phyloP scores from a whole-genome alignment of 169 alveolate species.

The Perkinsus olseni region DNA sequence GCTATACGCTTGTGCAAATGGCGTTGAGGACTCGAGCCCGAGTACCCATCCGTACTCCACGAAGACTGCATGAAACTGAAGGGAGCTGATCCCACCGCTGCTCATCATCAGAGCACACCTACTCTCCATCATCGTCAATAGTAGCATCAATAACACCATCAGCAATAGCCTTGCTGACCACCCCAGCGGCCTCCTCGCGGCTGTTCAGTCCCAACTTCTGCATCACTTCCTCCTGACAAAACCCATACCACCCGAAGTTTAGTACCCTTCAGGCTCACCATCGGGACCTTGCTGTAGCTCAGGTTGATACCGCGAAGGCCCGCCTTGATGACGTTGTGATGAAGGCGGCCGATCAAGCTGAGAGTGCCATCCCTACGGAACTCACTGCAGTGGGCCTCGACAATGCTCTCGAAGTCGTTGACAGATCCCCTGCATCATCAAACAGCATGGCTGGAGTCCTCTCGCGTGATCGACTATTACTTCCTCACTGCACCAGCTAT shows the following conservation, averaged over 20 bases:
- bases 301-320: slow-evolving; percentile 81
- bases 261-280: slow-evolving; percentile 34
- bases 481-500: slow-evolving; percentile 44
- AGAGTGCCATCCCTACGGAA: slow-evolving; percentile 78
- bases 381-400: slow-evolving; percentile 48
- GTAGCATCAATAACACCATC: slow-evolving; percentile 89
- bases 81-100: not conserved
- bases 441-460: not conserved
- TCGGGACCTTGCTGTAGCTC: slow-evolving; percentile 78
- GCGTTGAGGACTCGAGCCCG: slow-evolving; percentile 29
- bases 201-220: slow-evolving; percentile 75
- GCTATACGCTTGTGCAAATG: slow-evolving; percentile 80
- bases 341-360: slow-evolving; percentile 74
- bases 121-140: slow-evolving; percentile 68
- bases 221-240: slow-evolving; percentile 63
- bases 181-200: slow-evolving; percentile 76
- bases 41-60: not conserved
- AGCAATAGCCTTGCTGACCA: slow-evolving; percentile 86
- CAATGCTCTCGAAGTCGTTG: slow-evolving; percentile 63
- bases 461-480: not conserved
- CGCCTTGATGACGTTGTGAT: slow-evolving; percentile 88
- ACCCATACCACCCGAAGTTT: not conserved
- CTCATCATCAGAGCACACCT: not conserved
- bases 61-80: not conserved
- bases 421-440: slow-evolving; percentile 68